Evolutionary conservation across 345 rosid species (phyloP), one percentile per base, ranked within the genome.

Genomic region (Eucalyptus dawsonii): DNA sequence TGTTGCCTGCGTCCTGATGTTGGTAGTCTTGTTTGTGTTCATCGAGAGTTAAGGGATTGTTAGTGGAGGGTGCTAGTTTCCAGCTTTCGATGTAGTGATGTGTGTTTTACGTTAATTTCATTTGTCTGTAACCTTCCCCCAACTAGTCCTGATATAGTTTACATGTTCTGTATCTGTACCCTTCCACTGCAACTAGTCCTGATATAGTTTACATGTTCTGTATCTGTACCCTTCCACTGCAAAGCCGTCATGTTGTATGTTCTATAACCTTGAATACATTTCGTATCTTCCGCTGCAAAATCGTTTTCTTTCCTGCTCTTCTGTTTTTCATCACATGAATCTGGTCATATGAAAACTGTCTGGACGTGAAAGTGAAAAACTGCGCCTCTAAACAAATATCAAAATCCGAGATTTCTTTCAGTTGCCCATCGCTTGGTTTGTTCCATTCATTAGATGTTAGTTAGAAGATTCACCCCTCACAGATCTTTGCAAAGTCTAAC

Each of bases 1-100:
- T 5, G 27, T 58, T 11, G 29, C 65, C 13, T 58, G 65, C 14
- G 0, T 24, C 65, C n/a, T 58, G 14, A 0, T 0, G 4, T 25
- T 58, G 65, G 65, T 58, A 58, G 0, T 58, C 29, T n/a, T 3
- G 12, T 58, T 24, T 25, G 14, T 58, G 65, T 5, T 24, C 65
- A 58, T 58, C n/a, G 27, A 1, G 65, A 58, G 12, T 11, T 58
- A 10, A 25, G 27, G n/a, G 14, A 58, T 58, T 24, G 0, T 60
- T 25, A 25, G 67, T 12, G 7, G 29, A 60, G 67, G 67, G 67
- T 0, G 7, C 67, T 25, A 60, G 67, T 60, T 60, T 60, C 67
- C 6, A 0, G n/a, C n/a, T 60, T 60, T 25, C 8, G 2, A 53
- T 17, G 56, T 58, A 7, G 65, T 54, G 58, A 21, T 21, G 60